Evolutionary conservation across 768 basidiomycete species (phyloP), one percentile per base, ranked within the genome.

Genomic region (Boletales sp.): DNA sequence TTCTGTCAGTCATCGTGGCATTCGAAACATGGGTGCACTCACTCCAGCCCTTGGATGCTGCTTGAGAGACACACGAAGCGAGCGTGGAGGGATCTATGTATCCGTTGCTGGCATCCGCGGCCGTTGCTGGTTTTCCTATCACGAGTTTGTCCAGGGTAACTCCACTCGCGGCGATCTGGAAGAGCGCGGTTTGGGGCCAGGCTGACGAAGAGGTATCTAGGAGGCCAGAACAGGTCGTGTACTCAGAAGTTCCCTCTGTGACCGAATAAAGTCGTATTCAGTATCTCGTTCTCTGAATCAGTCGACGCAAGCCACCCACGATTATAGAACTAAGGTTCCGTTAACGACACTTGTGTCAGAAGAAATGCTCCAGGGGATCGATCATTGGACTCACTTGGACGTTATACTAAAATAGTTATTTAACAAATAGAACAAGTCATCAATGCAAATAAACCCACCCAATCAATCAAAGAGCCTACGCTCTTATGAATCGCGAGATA

Each of bases 111-210:
- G 84, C 82, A 46, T 82, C 80, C 8, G 68, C 57, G 8, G 55
- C 54, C 0, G 73, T 48, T 2, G 80, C 82, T 2, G 86, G 87
- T 66, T 90, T 90, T 5, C 86, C 87, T 58, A 90, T 86, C 53
- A 89, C 80, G 44, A 89, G 72, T 67, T 90, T 89, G 62, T 76
- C 64, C 40, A 81, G 59, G 3, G 74, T 62, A 9, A 89, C 77
- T 18, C 84, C 84, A 50, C 68, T 77, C 2, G 74, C 73, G 17
- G 70, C 66, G 46, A 80, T 78, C 55, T 80, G 69, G 62, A 80
- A 76, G 32, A 81, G 60, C 0, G 76, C 66, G 0, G 73, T 71
- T n/a, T 67, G 44, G 1, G 79, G 78, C 65, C 65, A 80, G 8
- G 57, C 48, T 9, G 65, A 62, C 8, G 75, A 70, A 1, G 76